Percentiles rank a stretch among this genome's conserved stretches.
These are phyloP conservation scores for Trichoderma koningii DNA, from an alignment of 2,329 filamentous ascomycete genomes.

Conservation along the genomic window DNA sequence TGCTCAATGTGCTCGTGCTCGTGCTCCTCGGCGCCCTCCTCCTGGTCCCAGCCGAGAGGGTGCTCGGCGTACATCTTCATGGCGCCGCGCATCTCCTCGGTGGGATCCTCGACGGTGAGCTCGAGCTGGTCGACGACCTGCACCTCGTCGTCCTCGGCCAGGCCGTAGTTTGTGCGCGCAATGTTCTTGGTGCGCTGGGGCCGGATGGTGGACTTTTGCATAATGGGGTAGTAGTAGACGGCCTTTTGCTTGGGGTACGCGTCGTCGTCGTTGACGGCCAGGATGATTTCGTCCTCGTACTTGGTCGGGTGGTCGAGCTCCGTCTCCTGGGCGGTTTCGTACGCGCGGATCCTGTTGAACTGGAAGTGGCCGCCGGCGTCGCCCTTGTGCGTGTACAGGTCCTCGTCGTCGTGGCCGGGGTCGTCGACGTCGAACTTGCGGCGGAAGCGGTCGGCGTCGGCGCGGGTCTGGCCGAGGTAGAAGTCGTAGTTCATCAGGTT, in stretches of 20 bases:
- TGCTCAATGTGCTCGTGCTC: conserved; percentile 24
- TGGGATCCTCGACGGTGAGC: conserved; percentile 57
- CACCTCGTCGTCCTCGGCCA: conserved; percentile 50
- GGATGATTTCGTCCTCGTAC: conserved; percentile 64
- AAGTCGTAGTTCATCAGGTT: conserved; percentile 67
- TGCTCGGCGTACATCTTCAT: conserved; percentile 56
- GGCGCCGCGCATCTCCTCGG: conserved; percentile 53
- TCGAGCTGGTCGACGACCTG: conserved; percentile 59
- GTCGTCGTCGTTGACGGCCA: conserved; percentile 59
- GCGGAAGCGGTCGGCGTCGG: conserved; percentile 58
- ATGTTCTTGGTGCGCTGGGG: conserved; percentile 67
- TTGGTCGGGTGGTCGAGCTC: conserved; percentile 60
- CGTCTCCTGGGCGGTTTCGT: conserved; percentile 63
- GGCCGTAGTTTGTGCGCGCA: conserved; percentile 51
- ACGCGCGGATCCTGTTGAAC: conserved; percentile 63
- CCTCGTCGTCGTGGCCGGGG: conserved; percentile 54
- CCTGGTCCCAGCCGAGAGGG: conserved; percentile 52
- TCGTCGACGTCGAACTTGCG: conserved; percentile 62
- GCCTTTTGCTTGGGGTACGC: conserved; percentile 56
- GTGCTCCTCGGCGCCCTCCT: conserved; percentile 33
- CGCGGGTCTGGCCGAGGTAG: conserved; percentile 57
- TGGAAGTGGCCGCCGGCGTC: conserved; percentile 56
- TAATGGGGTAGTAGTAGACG: conserved; percentile 68
- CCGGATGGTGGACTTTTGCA: conserved; percentile 63
- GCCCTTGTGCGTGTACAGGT: conserved; percentile 56